A percentile compares a stretch with the other conserved stretches of the same genome.
Conservation (phyloP, 176 grass and related monocot species). For the Phragmites australis region DNA sequence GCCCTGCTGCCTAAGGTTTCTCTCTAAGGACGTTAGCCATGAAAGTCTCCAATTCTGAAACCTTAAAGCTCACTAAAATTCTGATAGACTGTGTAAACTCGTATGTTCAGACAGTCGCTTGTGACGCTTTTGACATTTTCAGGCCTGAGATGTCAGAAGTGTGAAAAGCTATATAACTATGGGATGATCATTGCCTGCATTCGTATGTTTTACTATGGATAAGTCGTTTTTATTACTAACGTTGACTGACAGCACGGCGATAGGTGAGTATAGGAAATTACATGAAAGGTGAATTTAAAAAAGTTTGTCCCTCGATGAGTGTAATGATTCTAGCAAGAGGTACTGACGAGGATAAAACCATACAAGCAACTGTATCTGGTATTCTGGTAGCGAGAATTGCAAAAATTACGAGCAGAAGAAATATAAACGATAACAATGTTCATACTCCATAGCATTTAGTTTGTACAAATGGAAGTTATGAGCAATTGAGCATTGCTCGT, state of each 20-base stretch:
- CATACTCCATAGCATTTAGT: background rate
- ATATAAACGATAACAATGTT: background rate
- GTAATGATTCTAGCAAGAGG: background rate
- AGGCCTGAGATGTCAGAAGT: no score
- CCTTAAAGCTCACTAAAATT: no score
- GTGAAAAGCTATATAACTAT: no score
- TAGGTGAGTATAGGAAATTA: background rate
- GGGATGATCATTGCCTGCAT: background rate
- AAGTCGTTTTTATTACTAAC: conserved; percentile 17
- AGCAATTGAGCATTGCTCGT: background rate
- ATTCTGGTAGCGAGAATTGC: background rate
- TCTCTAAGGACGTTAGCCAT: no score
- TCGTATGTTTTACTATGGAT: background rate
- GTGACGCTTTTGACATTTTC: no score
- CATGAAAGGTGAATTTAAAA: background rate
- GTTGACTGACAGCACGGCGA: conserved; percentile 4
- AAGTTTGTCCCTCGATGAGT: background rate
- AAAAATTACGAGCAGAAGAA: background rate
- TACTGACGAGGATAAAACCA: background rate
- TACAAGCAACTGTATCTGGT: background rate
- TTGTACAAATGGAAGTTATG: conserved; percentile 17
- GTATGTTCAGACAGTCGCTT: no score
- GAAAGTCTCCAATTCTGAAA: no score
- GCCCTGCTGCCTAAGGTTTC: no score
- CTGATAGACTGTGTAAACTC: background rate